phyloP scores from a whole-genome alignment of 2,329 filamentous ascomycete genomes.

The Verticillium nonalfalfae region DNA sequence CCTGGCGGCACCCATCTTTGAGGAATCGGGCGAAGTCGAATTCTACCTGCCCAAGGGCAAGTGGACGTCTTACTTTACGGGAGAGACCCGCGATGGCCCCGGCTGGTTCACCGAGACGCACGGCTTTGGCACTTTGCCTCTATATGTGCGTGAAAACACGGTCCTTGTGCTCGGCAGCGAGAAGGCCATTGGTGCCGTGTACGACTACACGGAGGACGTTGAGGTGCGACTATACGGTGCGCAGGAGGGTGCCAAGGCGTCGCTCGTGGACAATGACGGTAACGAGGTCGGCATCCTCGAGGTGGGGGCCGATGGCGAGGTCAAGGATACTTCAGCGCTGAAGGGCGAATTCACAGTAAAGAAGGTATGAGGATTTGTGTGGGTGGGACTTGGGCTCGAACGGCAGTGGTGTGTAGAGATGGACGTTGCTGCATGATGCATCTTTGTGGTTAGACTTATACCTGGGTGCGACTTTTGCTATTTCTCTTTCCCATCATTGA shows the following conservation, averaged over 20 bases:
- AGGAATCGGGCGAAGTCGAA: constrained; percentile 55
- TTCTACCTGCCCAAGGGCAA: constrained; percentile 53
- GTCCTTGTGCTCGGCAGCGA: constrained; percentile 37
- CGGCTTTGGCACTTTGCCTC: constrained; percentile 49
- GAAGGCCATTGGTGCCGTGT: constrained; percentile 32
- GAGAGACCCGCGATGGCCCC: constrained; percentile 41
- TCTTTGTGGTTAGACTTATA: not conserved
- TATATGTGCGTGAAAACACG: constrained; percentile 51
- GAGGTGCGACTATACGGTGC: constrained; percentile 41
- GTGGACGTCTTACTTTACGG: constrained; percentile 43
- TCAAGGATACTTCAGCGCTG: constrained; percentile 30
- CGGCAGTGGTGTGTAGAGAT: not conserved
- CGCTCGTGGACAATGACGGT: constrained; percentile 36
- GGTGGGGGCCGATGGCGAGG: constrained; percentile 29
- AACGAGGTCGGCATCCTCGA: constrained; percentile 30
- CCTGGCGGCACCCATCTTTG: constrained; percentile 58
- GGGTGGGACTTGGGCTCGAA: not conserved
- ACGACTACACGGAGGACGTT: constrained; percentile 38
- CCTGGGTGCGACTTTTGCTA: not conserved
- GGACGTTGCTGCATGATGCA: not conserved
- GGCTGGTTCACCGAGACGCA: constrained; percentile 57
- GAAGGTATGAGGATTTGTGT: constrained; percentile 1
- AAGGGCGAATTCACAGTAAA: constrained; percentile 22
- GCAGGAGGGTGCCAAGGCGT: constrained; percentile 30
- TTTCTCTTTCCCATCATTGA: not conserved